These are phyloP conservation scores for Fusarium burgessii DNA, from an alignment of 2,329 filamentous ascomycete species.

Conservation along the genomic window DNA sequence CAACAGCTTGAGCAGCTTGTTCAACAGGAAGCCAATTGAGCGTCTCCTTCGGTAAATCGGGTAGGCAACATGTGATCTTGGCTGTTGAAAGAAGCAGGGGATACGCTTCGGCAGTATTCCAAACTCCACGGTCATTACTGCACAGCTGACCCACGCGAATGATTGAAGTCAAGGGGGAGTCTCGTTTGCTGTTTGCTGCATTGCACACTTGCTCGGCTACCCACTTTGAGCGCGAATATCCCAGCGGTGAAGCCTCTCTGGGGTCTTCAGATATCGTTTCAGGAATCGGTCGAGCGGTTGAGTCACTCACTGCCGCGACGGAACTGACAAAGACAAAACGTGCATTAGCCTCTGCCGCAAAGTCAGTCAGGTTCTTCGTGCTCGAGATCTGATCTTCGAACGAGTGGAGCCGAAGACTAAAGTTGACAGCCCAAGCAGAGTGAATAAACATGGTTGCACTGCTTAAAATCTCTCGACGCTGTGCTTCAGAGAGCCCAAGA, in stretches of 20 bases:
- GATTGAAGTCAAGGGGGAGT: constrained; percentile 42
- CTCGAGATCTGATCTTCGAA: constrained; percentile 64
- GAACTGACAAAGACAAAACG: constrained; percentile 64
- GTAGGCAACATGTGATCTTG: constrained; percentile 53
- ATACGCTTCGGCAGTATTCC: constrained; percentile 65
- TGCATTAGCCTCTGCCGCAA: constrained; percentile 47
- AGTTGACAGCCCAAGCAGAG: constrained; percentile 68
- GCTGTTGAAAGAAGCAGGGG: constrained; percentile 63
- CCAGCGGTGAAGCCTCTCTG: constrained; percentile 51
- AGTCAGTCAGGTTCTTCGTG: constrained; percentile 56
- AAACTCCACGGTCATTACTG: constrained; percentile 61
- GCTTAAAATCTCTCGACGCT: background rate
- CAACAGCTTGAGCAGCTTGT: constrained; percentile 54
- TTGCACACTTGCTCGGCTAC: constrained; percentile 55
- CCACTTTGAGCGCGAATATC: constrained; percentile 59
- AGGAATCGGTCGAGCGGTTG: constrained; percentile 46
- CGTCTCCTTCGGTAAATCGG: constrained; percentile 37
- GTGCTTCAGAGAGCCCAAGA: constrained; percentile 14
- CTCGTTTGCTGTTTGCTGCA: constrained; percentile 42
- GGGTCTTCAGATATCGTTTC: constrained; percentile 47
- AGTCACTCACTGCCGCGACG: constrained; percentile 57
- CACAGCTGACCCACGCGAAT: constrained; percentile 64
- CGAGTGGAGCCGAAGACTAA: constrained; percentile 62
- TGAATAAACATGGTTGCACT: constrained; percentile 55
- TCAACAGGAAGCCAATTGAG: constrained; percentile 65